These are phyloP conservation scores for Orbilia quercus DNA, from an alignment of 2,329 filamentous ascomycete species.

Conservation along the genomic window DNA sequence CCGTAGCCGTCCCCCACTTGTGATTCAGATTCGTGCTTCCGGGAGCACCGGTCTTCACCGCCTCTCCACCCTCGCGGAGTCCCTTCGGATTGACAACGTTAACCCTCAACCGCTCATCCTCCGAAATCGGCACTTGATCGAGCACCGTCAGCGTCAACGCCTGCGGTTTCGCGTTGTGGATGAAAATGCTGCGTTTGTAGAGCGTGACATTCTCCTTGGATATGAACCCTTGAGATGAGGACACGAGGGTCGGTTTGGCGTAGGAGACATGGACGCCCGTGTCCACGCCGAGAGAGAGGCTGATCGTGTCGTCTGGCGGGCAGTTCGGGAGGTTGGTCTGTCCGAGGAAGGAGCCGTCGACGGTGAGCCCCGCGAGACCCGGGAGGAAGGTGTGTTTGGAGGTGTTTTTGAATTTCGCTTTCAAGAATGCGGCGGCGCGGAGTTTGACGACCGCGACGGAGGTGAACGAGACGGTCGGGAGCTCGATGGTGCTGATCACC, in stretches of 20 bases:
- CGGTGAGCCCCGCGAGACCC: constrained; percentile 70
- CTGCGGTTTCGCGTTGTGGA: constrained; percentile 58
- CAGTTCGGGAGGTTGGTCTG: constrained; percentile 70
- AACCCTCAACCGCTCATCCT: constrained; percentile 71
- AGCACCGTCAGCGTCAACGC: constrained; percentile 67
- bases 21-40: constrained; percentile 58
- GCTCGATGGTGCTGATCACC: constrained; percentile 70
- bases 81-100: constrained; percentile 67
- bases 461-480: constrained; percentile 68
- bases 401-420: constrained; percentile 69
- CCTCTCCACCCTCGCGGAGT: constrained; percentile 64
- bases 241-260: constrained; percentile 68
- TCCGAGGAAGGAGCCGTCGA: constrained; percentile 74
- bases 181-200: constrained; percentile 57
- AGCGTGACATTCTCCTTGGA: constrained; percentile 57
- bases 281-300: constrained; percentile 71
- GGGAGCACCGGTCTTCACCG: constrained; percentile 62
- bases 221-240: constrained; percentile 57
- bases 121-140: constrained; percentile 73
- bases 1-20: constrained; percentile 69
- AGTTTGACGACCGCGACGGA: constrained; percentile 73
- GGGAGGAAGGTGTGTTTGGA: constrained; percentile 70
- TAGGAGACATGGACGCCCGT: constrained; percentile 70
- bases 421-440: constrained; percentile 71
- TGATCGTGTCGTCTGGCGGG: constrained; percentile 68